Conservation (phyloP, 208 protist species). For the Strigomonas galati region DNA sequence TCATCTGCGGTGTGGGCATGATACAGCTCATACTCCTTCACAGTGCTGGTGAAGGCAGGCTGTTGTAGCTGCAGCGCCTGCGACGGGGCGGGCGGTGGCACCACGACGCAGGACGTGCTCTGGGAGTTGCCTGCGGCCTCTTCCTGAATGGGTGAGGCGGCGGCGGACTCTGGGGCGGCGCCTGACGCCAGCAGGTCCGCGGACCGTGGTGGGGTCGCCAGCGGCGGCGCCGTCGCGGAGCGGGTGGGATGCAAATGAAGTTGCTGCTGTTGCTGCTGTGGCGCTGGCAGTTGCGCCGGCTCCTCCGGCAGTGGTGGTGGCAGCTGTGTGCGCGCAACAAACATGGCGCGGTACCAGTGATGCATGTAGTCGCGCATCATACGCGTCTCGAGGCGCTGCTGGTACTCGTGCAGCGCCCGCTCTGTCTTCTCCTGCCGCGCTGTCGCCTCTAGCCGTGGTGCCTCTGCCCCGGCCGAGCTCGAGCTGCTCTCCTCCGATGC, state of each 20-base stretch:
- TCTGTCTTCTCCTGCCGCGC: not conserved
- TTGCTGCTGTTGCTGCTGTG: too few species aligned
- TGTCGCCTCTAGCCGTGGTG: not conserved
- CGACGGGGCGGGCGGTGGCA: not conserved
- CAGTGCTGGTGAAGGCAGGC: too few species aligned
- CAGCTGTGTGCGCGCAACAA: slow-evolving; percentile 17
- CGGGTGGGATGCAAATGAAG: not conserved
- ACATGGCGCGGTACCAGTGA: slow-evolving; percentile 45
- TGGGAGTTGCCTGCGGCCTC: not conserved
- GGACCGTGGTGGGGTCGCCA: not conserved
- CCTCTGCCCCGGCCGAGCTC: not conserved
- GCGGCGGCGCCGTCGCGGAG: not conserved
- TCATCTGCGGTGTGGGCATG: not conserved
- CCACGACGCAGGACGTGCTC: not conserved
- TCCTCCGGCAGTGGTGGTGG: not conserved
- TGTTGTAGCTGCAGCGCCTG: not conserved
- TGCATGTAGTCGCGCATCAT: slow-evolving; percentile 32
- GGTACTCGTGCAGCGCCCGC: not conserved
- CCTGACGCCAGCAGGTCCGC: not conserved
- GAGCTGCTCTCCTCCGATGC: not conserved
- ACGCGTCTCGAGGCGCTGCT: slow-evolving; percentile 16
- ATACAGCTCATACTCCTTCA: too few species aligned
- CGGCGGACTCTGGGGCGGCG: not conserved
- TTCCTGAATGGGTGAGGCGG: not conserved
- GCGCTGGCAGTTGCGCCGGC: too few species aligned